These are phyloP conservation scores for Luzula sylvatica DNA, from an alignment of 176 grass and related monocot genomes.

Conservation along the genomic window DNA sequence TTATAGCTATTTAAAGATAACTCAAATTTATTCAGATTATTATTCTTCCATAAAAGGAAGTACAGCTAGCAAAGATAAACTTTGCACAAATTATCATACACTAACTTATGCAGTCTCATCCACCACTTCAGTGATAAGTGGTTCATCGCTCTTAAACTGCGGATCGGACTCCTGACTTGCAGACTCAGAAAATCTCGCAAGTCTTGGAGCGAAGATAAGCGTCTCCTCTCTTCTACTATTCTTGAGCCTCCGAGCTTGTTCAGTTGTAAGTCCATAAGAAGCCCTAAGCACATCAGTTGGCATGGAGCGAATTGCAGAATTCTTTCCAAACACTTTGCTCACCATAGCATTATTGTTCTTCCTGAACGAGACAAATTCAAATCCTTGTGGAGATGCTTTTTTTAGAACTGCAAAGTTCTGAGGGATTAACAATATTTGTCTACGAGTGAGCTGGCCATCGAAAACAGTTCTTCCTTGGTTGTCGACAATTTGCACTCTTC, in stretches of 20 bases:
- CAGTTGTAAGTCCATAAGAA: conserved; percentile 17
- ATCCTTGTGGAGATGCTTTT: conserved; percentile 3
- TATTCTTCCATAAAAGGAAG: conserved; percentile 1
- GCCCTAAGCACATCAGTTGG: conserved; percentile 17
- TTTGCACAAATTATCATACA: too few species aligned
- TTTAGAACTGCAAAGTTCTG: conserved; percentile 21
- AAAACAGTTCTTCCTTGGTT: conserved; percentile 14
- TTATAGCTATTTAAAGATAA: too few species aligned
- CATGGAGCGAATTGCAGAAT: conserved; percentile 9
- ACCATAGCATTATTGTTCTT: conserved; percentile 18
- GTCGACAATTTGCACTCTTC: conserved; percentile 7
- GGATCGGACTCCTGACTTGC: conserved; percentile 1
- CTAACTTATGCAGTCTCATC: neutral
- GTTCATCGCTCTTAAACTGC: conserved; percentile 3
- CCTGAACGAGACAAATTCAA: conserved; percentile 22
- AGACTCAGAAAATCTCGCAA: neutral
- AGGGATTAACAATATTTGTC: conserved; percentile 27
- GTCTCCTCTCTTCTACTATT: conserved; percentile 19
- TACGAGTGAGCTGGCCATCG: conserved; percentile 11
- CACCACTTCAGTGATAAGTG: neutral
- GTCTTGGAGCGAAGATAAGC: conserved; percentile 16
- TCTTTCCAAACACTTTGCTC: conserved; percentile 14
- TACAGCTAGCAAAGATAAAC: too few species aligned
- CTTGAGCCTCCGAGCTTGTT: conserved; percentile 22
- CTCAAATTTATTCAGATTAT: too few species aligned